Evolutionary conservation across 2,329 filamentous ascomycete species (phyloP).

Genomic region (Ploettnerulaceae sp.): DNA sequence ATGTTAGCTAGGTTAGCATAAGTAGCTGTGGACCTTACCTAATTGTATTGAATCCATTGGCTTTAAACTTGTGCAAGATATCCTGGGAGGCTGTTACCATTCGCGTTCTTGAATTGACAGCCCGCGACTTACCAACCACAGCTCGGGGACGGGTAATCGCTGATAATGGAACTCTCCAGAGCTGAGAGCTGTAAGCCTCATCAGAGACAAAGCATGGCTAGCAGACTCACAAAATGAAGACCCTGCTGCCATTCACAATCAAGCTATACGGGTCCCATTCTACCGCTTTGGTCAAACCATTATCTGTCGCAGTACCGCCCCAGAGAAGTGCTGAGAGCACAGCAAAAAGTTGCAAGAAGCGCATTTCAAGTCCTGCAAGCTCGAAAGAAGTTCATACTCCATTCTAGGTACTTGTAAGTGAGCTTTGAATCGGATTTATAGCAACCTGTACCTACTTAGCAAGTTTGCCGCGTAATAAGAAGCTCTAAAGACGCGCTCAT

Average conservation of each 20-base stretch:
- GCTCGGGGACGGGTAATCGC: slow-evolving; percentile 47
- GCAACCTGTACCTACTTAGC: background rate
- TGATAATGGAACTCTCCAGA: slow-evolving; percentile 47
- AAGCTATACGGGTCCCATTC: slow-evolving; percentile 50
- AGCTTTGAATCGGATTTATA: slow-evolving; percentile 2
- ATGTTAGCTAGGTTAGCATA: slow-evolving; percentile 8
- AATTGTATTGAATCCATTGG: slow-evolving; percentile 49
- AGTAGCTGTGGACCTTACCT: slow-evolving; percentile 30
- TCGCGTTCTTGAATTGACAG: too few species aligned
- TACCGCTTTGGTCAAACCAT: slow-evolving; percentile 41
- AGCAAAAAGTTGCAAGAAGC: slow-evolving; percentile 23
- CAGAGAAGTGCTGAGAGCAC: slow-evolving; percentile 26
- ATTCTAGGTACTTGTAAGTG: background rate
- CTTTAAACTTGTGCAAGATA: slow-evolving; percentile 50
- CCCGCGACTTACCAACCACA: too few species aligned
- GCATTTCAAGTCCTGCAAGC: slow-evolving; percentile 11
- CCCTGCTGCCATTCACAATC: slow-evolving; percentile 43
- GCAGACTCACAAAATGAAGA: slow-evolving; percentile 40
- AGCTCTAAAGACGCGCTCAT: background rate
- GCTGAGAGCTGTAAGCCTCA: slow-evolving; percentile 16
- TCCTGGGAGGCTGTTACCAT: too few species aligned
- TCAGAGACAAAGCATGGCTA: background rate
- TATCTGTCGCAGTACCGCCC: slow-evolving; percentile 34
- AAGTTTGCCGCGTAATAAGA: background rate
- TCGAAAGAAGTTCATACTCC: background rate